These are phyloP conservation scores for Haplosporangium gracile DNA, from an alignment of 192 early-diverging fungal genomes.

Conservation along the genomic window DNA sequence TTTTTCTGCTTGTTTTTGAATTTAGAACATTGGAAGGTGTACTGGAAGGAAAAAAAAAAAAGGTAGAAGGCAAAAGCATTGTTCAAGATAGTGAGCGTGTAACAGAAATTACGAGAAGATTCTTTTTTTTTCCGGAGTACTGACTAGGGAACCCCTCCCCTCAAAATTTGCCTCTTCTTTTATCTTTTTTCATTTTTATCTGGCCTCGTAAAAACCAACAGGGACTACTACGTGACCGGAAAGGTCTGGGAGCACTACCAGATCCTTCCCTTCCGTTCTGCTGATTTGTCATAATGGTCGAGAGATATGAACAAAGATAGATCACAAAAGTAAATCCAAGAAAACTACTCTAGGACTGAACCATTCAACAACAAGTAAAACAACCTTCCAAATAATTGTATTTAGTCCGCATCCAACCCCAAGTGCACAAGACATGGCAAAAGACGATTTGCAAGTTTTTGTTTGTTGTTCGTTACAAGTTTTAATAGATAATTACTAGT, in stretches of 20 bases:
- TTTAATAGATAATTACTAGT: background rate
- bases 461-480: conserved; percentile 7
- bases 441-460: background rate
- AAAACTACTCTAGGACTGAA: background rate
- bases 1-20: too few species aligned
- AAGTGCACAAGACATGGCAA: background rate
- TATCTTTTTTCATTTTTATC: background rate
- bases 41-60: background rate
- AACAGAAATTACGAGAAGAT: too few species aligned
- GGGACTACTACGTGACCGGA: conserved; percentile 65
- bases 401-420: background rate
- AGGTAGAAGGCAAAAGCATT: too few species aligned
- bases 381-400: background rate
- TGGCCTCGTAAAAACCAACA: background rate
- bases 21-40: too few species aligned
- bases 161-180: background rate
- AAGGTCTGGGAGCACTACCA: conserved; percentile 69
- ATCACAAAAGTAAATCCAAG: background rate
- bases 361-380: background rate
- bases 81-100: too few species aligned
- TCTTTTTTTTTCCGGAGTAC: too few species aligned
- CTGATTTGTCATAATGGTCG: background rate
- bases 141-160: too few species aligned
- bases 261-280: conserved; percentile 56
- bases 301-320: background rate